phyloP scores from a whole-genome alignment of 441 rosid genomes.

The Breynia disticha region DNA sequence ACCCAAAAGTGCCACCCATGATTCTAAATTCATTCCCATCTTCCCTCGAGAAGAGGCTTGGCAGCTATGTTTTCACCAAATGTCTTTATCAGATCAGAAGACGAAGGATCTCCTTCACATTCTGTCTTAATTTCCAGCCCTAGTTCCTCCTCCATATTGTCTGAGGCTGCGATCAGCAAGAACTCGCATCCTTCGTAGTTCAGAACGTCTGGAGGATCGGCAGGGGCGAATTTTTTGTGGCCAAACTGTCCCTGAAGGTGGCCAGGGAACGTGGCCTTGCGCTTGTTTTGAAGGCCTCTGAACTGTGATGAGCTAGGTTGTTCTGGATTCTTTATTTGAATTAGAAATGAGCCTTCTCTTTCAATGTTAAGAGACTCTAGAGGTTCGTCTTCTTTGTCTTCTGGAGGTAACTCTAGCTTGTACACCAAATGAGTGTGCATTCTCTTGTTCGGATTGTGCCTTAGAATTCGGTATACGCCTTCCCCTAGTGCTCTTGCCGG shows the following conservation, averaged over 20 bases:
- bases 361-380: conserved; percentile 57
- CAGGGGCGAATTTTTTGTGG: conserved; percentile 30
- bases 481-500: conserved; percentile 54
- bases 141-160: conserved; percentile 51
- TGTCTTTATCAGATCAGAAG: conserved; percentile 42
- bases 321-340: conserved; percentile 63
- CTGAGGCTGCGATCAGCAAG: conserved; percentile 52
- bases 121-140: conserved; percentile 46
- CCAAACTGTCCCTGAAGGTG: conserved; percentile 54
- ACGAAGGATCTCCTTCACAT: conserved; percentile 26
- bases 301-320: conserved; percentile 26
- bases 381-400: conserved; percentile 31
- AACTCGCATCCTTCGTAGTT: conserved; percentile 75
- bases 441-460: conserved; percentile 38
- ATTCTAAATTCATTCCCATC: conserved; percentile 42
- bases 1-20: too few relatives aligned
- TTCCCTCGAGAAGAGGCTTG: conserved; percentile 34
- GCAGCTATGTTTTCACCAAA: conserved; percentile 44
- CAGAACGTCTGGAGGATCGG: conserved; percentile 57
- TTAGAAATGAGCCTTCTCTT: conserved; percentile 51
- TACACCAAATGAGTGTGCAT: conserved; percentile 60
- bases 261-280: conserved; percentile 56
- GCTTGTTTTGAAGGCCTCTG: conserved; percentile 46
- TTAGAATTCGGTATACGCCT: conserved; percentile 50
- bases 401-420: conserved; percentile 50